Evolutionary conservation across 169 alveolate species (phyloP).

Genomic region (Plasmodium knowlesi): DNA sequence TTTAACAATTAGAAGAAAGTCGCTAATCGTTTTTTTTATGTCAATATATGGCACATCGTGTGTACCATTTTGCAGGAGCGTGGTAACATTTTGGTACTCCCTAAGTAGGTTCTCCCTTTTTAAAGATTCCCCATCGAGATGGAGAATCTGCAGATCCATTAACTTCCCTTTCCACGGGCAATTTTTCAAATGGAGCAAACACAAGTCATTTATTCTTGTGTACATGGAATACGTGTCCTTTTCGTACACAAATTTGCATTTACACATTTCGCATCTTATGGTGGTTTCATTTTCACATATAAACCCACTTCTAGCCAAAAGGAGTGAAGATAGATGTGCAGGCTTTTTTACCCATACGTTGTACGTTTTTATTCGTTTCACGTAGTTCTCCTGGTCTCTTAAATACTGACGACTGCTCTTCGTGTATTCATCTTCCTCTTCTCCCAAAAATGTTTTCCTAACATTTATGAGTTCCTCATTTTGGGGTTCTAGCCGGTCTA

Average conservation of each 20-base stretch:
- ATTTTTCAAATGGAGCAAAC: constrained; percentile 48
- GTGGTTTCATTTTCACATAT: constrained; percentile 46
- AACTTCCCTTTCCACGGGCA: constrained; percentile 69
- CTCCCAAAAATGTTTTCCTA: constrained; percentile 17
- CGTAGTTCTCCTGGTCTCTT: constrained; percentile 3
- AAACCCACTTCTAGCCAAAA: constrained; percentile 70
- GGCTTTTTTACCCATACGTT: constrained; percentile 51
- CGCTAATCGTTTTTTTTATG: constrained; percentile 35
- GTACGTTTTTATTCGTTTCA: constrained; percentile 52
- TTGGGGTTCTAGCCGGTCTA: not conserved
- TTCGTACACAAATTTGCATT: constrained; percentile 50
- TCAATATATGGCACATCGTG: constrained; percentile 32
- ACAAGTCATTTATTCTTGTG: constrained; percentile 53
- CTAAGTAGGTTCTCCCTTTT: constrained; percentile 1
- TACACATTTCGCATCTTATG: constrained; percentile 52
- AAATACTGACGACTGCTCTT: constrained; percentile 11
- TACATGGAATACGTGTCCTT: constrained; percentile 62
- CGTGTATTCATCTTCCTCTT: constrained; percentile 37
- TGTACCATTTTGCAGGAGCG: constrained; percentile 7
- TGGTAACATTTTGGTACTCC: constrained; percentile 16
- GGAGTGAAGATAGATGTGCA: constrained; percentile 33
- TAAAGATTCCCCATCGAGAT: constrained; percentile 32
- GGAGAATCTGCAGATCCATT: constrained; percentile 23
- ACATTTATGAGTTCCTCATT: constrained; percentile 44
- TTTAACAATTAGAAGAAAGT: constrained; percentile 21